Evolutionary conservation across 495 filamentous ascomycete species (phyloP).

Genomic region (Penicillium mononematosum): DNA sequence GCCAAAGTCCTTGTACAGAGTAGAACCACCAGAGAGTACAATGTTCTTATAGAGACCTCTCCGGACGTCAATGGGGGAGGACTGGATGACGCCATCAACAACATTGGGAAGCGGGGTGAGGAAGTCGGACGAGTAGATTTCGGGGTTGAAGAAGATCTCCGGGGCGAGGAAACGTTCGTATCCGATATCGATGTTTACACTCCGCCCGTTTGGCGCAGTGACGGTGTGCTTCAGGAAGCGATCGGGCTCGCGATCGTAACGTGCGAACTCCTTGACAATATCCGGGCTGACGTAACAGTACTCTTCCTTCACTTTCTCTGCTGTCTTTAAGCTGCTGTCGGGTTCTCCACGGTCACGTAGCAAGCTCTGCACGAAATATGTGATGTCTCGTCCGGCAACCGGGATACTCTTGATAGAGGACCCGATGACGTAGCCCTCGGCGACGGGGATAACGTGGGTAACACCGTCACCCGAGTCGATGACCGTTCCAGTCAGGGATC

Average conservation of each 20-base stretch:
- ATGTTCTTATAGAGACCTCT: conserved; percentile 99
- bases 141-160: conserved; percentile 99
- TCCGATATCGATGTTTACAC: conserved; percentile 84
- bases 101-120: conserved; percentile 90
- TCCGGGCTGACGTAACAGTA: conserved; percentile 98
- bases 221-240: conserved; percentile 88
- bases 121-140: conserved; percentile 98
- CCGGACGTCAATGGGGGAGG: conserved; percentile 94
- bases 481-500: conserved; percentile 95
- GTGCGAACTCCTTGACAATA: conserved; percentile 94
- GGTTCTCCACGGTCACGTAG: conserved; percentile 95
- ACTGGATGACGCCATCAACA: conserved; percentile 95
- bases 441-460: conserved; percentile 97
- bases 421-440: conserved; percentile 97
- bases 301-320: conserved; percentile 96
- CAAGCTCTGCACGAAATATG: conserved; percentile 94
- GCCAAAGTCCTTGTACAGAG: conserved; percentile 96
- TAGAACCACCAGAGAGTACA: conserved; percentile 93
- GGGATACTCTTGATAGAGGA: conserved; percentile 99
- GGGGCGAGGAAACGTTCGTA: conserved; percentile 98
- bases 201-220: conserved; percentile 79
- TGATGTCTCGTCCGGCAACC: conserved; percentile 95
- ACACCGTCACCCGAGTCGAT: conserved; percentile 98
- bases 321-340: conserved; percentile 94
- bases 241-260: conserved; percentile 88